A percentile compares a stretch with the other conserved stretches of the same genome.
These are phyloP conservation scores for Tricholoma bakamatsutake DNA, from an alignment of 768 basidiomycete genomes.

Conservation along the genomic window DNA sequence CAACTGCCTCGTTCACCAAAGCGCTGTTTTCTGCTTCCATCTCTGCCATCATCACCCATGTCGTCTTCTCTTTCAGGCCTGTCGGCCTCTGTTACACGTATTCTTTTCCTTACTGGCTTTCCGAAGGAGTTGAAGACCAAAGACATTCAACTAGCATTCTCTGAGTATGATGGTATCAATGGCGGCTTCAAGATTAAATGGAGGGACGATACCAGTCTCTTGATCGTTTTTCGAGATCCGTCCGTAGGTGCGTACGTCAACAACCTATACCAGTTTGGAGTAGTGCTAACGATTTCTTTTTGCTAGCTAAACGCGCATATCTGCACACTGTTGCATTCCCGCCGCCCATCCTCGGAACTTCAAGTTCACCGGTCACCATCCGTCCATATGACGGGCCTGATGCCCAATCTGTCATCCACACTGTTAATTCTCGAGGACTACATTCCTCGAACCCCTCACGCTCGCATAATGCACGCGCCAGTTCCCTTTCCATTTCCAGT, in stretches of 20 bases:
- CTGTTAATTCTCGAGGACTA: constrained; percentile 69
- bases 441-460: constrained; percentile 59
- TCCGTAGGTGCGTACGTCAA: constrained; percentile 62
- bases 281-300: background rate
- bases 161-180: constrained; percentile 77
- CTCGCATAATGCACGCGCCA: constrained; percentile 65
- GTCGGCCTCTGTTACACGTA: constrained; percentile 94
- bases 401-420: constrained; percentile 80
- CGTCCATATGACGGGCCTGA: constrained; percentile 94
- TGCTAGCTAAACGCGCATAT: constrained; percentile 88
- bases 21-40: constrained; percentile 17
- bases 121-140: constrained; percentile 95
- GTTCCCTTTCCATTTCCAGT: constrained; percentile 57
- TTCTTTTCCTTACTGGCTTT: constrained; percentile 89
- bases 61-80: constrained; percentile 71
- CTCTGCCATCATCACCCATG: constrained; percentile 38
- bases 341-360: constrained; percentile 60
- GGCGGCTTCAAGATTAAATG: constrained; percentile 99
- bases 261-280: background rate
- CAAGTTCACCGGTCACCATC: constrained; percentile 56
- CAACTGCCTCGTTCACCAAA: constrained; percentile 17
- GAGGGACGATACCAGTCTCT: constrained; percentile 92
- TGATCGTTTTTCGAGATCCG: constrained; percentile 93
- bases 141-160: constrained; percentile 88
- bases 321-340: constrained; percentile 83